These are phyloP conservation scores for Parastagonospora avenae DNA, from an alignment of 2,329 filamentous ascomycete species.

Conservation along the genomic window DNA sequence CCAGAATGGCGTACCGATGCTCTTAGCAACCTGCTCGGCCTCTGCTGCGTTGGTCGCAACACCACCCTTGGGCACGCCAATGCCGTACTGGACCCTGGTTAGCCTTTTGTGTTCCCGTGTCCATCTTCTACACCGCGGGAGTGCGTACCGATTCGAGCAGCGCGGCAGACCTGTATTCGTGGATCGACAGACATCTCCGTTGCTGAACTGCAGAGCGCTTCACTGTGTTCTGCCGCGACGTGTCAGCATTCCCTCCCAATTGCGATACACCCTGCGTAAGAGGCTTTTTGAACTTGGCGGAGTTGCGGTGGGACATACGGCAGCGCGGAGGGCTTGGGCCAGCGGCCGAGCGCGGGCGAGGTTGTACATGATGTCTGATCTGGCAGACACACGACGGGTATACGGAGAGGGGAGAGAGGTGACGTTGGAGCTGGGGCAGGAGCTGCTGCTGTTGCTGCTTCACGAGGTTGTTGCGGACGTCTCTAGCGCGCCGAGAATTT, in stretches of 20 bases:
- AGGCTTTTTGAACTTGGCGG: slow-evolving; percentile 31
- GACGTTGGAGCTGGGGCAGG: slow-evolving; percentile 29
- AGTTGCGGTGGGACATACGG: slow-evolving; percentile 60
- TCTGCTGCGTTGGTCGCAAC: slow-evolving; percentile 84
- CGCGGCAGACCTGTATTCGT: slow-evolving; percentile 96
- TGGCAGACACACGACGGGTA: slow-evolving; percentile 30
- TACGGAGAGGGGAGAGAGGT: slow-evolving; percentile 18
- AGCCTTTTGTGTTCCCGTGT: slow-evolving; percentile 16
- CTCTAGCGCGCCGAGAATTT: slow-evolving; percentile 40
- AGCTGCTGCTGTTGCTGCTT: slow-evolving; percentile 29
- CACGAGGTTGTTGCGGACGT: slow-evolving; percentile 36
- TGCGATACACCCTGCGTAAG: slow-evolving; percentile 37
- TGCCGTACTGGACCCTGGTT: slow-evolving; percentile 73
- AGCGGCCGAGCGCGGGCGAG: slow-evolving; percentile 77
- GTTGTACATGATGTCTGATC: slow-evolving; percentile 75
- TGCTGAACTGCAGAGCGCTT: slow-evolving; percentile 71
- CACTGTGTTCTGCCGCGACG: slow-evolving; percentile 60
- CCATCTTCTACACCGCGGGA: slow-evolving; percentile 10
- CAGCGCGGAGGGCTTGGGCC: slow-evolving; percentile 78
- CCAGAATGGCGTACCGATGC: slow-evolving; percentile 67
- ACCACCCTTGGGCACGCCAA: slow-evolving; percentile 87
- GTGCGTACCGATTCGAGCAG: slow-evolving; percentile 71
- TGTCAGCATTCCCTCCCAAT: slow-evolving; percentile 31
- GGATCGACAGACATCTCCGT: slow-evolving; percentile 88
- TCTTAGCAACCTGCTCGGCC: slow-evolving; percentile 88